Evolutionary conservation across 768 basidiomycete species (phyloP), one percentile per base, ranked within the genome.

Genomic region (Lepiota venenata): DNA sequence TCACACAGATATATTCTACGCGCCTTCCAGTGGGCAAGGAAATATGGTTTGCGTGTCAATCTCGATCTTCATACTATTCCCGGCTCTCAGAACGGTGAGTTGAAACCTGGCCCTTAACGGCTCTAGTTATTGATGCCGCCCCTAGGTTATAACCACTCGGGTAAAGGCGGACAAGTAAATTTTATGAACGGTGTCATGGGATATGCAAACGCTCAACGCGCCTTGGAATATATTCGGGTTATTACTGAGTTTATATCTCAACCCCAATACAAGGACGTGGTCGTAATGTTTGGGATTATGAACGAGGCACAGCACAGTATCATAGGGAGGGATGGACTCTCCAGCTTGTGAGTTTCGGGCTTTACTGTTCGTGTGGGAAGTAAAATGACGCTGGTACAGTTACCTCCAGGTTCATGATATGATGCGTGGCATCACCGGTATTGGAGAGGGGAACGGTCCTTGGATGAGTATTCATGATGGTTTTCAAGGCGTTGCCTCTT

Each of bases 201-300:
- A 18, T 67, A 90, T 53, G 89, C 91, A 36, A 94, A 95, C 61
- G 92, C 88, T 15, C 84, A 93, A 66, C 82, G 92, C 14, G 74
- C 85, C 7, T 69, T 94, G 43, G 80, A 89, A 65, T 85, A 88
- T 61, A 87, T 94, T 59, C 81, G 91, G n/a, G 79, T 85, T 45
- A 72, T 89, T 62, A 78, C 83, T 48, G 87, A 90, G 67, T 95
- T 94, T 71, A 86, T 95, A 66, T 79, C 81, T n/a, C 88, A 91
- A 67, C 79, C 84, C 2, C 79, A 91, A 61, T 91, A 87, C 74
- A 73, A 70, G 53, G 72, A 85, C 51, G 79, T 92, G 16, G 76
- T 87, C 7, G 76, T 75, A 11, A 72, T 83, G 54, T 88, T 86
- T 61, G 80, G 85, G 32, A 79, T 87, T 56, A 59, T 87, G 51